Conservation (phyloP, 768 basidiomycete species). For the Mycena vitilis region DNA sequence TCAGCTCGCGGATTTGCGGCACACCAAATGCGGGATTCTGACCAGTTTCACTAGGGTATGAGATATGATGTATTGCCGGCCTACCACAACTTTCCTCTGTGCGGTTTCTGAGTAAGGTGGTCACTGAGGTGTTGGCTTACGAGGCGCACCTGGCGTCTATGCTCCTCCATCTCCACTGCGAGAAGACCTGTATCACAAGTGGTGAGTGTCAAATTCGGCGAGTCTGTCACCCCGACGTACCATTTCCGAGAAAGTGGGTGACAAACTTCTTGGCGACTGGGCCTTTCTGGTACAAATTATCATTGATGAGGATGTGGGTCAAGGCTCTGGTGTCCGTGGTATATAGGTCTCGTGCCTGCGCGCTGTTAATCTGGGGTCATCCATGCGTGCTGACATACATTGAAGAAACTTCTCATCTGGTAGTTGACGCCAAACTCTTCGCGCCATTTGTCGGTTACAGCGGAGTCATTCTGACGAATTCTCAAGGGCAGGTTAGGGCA, state of each 20-base stretch:
- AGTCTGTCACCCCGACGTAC: neutral
- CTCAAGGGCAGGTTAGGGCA: too few species aligned
- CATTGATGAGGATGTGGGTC: constrained; percentile 16
- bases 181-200: neutral
- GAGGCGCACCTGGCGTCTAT: constrained; percentile 1
- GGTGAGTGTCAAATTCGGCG: neutral
- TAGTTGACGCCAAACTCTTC: constrained; percentile 7
- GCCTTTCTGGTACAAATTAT: constrained; percentile 16
- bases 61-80: constrained; percentile 34
- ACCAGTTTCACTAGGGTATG: too few species aligned
- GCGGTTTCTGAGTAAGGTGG: neutral
- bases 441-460: neutral
- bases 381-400: neutral
- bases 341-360: constrained; percentile 12
- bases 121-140: neutral
- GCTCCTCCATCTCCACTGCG: neutral
- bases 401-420: neutral
- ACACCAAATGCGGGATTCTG: constrained; percentile 78
- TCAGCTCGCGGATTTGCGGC: constrained; percentile 66
- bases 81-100: neutral
- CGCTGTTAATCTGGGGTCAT: neutral
- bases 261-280: neutral
- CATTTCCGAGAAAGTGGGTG: constrained; percentile 16
- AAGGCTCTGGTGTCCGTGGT: constrained; percentile 13
- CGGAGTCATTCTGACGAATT: neutral